A percentile compares a stretch with the other conserved stretches of the same genome.
Evolutionary conservation across 140 eudicot species (phyloP).

Genomic region (Stevia rebaudiana): DNA sequence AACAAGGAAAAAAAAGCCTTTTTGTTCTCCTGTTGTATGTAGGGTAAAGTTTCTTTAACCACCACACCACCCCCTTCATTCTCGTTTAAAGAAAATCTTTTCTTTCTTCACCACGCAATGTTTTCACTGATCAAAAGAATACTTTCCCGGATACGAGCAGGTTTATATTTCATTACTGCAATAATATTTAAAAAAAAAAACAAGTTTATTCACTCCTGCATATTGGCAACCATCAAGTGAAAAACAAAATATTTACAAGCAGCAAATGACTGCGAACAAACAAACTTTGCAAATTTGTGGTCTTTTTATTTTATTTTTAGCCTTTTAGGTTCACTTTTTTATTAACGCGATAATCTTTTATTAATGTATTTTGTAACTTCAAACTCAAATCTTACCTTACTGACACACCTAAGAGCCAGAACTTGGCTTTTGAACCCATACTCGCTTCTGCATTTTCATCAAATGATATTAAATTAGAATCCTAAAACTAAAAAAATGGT

Average conservation of each 20-base stretch:
- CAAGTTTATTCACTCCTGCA: not conserved
- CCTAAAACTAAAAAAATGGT: not conserved
- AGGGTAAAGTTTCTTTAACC: conserved; percentile 20
- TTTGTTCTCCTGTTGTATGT: conserved; percentile 18
- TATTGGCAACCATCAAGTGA: not conserved
- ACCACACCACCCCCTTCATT: conserved; percentile 1
- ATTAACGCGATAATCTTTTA: too few relatives aligned
- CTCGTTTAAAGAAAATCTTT: not conserved
- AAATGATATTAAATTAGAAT: conserved; percentile 13
- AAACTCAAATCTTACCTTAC: conserved; percentile 40
- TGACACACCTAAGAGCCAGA: conserved; percentile 58
- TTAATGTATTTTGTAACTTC: too few relatives aligned
- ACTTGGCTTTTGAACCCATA: conserved; percentile 95
- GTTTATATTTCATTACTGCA: conserved; percentile 23
- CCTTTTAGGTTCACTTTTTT: too few relatives aligned
- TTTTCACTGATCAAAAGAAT: conserved; percentile 19
- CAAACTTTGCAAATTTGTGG: too few relatives aligned
- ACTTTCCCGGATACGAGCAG: conserved; percentile 26
- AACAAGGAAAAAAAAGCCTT: not conserved
- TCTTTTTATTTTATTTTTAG: too few relatives aligned
- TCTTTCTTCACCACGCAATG: conserved; percentile 9
- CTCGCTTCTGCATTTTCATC: conserved; percentile 63
- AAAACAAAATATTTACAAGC: not conserved
- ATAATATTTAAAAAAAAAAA: not conserved
- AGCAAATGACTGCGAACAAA: not conserved